These are phyloP conservation scores for Neurospora intermedia DNA, from an alignment of 495 filamentous ascomycete genomes.

Conservation along the genomic window DNA sequence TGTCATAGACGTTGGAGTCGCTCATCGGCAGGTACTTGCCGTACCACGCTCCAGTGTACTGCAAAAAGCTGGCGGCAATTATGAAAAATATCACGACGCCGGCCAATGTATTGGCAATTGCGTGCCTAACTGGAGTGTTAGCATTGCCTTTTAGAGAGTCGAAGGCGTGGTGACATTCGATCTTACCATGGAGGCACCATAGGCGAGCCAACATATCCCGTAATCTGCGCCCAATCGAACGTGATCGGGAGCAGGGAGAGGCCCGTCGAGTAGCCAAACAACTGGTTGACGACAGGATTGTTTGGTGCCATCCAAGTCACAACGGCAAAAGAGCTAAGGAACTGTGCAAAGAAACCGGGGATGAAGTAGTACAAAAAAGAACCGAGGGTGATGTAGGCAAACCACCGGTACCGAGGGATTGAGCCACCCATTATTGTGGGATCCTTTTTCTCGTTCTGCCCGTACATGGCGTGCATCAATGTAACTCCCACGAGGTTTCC, in stretches of 20 bases:
- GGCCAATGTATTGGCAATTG: conserved; percentile 51
- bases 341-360: conserved; percentile 47
- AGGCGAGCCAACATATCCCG: conserved; percentile 47
- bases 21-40: conserved; percentile 47
- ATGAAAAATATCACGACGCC: conserved; percentile 48
- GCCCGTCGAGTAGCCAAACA: conserved; percentile 56
- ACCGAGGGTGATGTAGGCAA: conserved; percentile 38
- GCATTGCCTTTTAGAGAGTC: neutral
- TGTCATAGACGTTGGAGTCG: conserved; percentile 51
- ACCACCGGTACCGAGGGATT: conserved; percentile 51
- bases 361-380: conserved; percentile 51
- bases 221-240: conserved; percentile 56
- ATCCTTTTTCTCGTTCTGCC: conserved; percentile 37
- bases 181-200: conserved; percentile 47
- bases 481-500: conserved; percentile 51
- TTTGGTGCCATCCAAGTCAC: conserved; percentile 50
- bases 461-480: conserved; percentile 63
- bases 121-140: conserved; percentile 26
- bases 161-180: neutral
- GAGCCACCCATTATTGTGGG: conserved; percentile 40
- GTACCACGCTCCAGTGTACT: conserved; percentile 61
- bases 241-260: conserved; percentile 51
- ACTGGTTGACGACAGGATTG: conserved; percentile 56
- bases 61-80: conserved; percentile 36
- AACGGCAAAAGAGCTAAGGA: conserved; percentile 49